A percentile compares a stretch with the other conserved stretches of the same genome.
These are phyloP conservation scores for Dioscorea zingiberensis DNA, from an alignment of 106 monocot genomes.

Conservation along the genomic window DNA sequence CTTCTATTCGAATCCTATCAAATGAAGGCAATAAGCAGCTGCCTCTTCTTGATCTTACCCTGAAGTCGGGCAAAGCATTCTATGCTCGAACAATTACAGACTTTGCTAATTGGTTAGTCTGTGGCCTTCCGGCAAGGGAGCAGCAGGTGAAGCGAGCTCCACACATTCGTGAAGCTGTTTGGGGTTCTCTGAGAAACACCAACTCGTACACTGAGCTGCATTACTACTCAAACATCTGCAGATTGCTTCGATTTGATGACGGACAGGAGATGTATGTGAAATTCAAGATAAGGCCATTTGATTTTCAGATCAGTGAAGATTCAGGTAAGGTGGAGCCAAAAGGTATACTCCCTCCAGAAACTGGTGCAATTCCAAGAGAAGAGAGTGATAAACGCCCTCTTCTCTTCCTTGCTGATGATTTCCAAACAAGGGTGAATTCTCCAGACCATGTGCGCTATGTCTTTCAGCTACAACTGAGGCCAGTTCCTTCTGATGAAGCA, in stretches of 20 bases:
- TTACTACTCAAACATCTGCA: conserved; percentile 46
- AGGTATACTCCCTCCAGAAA: conserved; percentile 49
- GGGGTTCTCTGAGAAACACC: conserved; percentile 41
- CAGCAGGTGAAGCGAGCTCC: conserved; percentile 34
- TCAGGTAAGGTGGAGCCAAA: conserved; percentile 31
- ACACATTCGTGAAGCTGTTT: conserved; percentile 46
- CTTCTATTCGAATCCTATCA: conserved; percentile 30
- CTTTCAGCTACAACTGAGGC: conserved; percentile 31
- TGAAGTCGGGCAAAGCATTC: conserved; percentile 50
- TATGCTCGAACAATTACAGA: conserved; percentile 43
- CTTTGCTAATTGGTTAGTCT: conserved; percentile 42
- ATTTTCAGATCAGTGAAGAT: conserved; percentile 22
- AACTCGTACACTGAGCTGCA: conserved; percentile 38
- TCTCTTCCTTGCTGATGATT: conserved; percentile 57
- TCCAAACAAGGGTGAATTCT: conserved; percentile 23
- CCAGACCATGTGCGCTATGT: conserved; percentile 28
- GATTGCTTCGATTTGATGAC: conserved; percentile 31
- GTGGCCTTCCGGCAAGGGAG: conserved; percentile 46
- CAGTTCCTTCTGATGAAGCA: conserved; percentile 15
- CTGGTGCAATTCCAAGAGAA: conserved; percentile 46
- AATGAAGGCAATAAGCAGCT: conserved; percentile 1
- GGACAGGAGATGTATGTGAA: conserved; percentile 41
- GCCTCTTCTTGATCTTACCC: conserved; percentile 38
- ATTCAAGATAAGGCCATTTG: conserved; percentile 39
- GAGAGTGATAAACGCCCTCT: conserved; percentile 36